phyloP scores from a whole-genome alignment of 129 eudicot species.

The Tagetes patula region DNA sequence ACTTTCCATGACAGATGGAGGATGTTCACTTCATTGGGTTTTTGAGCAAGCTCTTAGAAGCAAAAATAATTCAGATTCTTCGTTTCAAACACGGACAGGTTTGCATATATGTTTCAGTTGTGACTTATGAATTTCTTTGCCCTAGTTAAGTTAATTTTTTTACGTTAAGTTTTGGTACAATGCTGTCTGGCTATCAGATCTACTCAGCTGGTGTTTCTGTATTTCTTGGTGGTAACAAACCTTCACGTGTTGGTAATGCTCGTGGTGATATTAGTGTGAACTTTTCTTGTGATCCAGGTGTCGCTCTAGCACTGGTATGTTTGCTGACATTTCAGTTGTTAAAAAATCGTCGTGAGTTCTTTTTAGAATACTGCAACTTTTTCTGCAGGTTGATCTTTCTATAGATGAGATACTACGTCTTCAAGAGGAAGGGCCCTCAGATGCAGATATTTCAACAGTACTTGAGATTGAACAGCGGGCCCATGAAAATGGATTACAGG shows the following conservation, averaged over 20 bases:
- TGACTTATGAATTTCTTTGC: neutral
- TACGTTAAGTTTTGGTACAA: conserved; percentile 7
- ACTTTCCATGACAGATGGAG: conserved; percentile 57
- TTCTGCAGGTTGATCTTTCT: conserved; percentile 74
- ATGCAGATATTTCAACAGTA: conserved; percentile 69
- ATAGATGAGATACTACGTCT: conserved; percentile 82
- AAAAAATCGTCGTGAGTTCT: conserved; percentile 3
- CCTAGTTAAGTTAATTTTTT: neutral
- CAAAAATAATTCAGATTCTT: conserved; percentile 76
- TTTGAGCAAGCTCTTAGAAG: conserved; percentile 86
- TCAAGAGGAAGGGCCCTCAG: conserved; percentile 91
- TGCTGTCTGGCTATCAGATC: conserved; percentile 47
- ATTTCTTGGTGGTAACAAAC: conserved; percentile 89
- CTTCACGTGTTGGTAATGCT: conserved; percentile 76
- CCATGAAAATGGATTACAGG: conserved; percentile 98
- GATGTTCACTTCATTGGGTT: conserved; percentile 74
- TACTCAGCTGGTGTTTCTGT: conserved; percentile 86
- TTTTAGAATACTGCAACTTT: conserved; percentile 16
- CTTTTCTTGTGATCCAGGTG: conserved; percentile 88
- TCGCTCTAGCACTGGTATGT: conserved; percentile 69
- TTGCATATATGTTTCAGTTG: conserved; percentile 25
- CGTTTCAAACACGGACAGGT: conserved; percentile 99
- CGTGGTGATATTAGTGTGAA: conserved; percentile 88
- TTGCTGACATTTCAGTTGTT: conserved; percentile 13
- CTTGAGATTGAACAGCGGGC: conserved; percentile 98